Base-by-base conservation (phyloP, 352 stramenopile species). In the Chrysophaeum taylorii region DNA sequence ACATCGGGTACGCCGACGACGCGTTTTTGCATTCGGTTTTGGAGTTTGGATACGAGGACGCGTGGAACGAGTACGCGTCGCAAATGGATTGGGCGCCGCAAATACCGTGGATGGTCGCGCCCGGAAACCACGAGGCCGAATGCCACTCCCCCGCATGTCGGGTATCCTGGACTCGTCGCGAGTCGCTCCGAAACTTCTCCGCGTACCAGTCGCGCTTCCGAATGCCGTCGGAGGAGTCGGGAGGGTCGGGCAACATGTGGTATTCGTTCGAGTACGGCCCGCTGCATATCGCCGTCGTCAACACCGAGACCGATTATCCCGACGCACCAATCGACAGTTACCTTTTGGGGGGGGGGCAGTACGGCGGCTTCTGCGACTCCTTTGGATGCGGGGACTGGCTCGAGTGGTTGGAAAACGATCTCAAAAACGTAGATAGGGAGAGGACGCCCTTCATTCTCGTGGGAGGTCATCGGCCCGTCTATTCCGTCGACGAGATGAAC, bases 81-180 rank as follows among this genome's bases (percentile, higher is more conserved):
- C 68, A 76, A 62, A 64, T 91, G 39, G 72, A 77, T 37, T 76
- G 93, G 62, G 86, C 87, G 25, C 81, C 85, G 21, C 77, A 74
- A 18, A 81, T 92, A 38, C 85, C 89, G 0, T 94, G 92, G 71
- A 94, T 95, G 86, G 84, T 89, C 21, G 38, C 82, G 5, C 77
- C 86, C 1, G 87, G 87, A 29, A 94, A 94, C 75, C 88, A 93
- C 76, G 88, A 94, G 62, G 85, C 85, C 14, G 86, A 94, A 71
- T 93, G 87, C 70, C 82, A 92, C 72, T 89, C 82, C 27, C 80
- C 84, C 0, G 31, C 42, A 7, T 94, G 87, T 53, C 62, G 84
- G 0, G 0, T 84, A 2, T 87, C 82, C 29, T 54, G 25, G 0
- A 74, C 62, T 54, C 85, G 86, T 73, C 82, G 78, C 68, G 71